phyloP scores from a whole-genome alignment of 164 flowering plant genomes.

The Piper betle region DNA sequence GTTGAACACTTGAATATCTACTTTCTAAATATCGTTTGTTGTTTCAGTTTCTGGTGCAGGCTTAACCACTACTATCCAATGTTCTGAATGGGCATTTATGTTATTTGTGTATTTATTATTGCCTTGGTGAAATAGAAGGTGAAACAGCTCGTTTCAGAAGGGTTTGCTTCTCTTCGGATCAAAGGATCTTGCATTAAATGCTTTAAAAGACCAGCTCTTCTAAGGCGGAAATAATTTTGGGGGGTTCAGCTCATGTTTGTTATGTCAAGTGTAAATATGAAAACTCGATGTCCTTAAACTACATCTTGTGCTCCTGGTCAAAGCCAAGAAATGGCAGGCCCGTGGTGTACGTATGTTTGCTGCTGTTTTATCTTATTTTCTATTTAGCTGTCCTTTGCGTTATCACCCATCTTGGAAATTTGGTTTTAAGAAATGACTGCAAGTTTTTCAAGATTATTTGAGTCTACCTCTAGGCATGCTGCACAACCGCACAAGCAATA shows the following conservation, averaged over 20 bases:
- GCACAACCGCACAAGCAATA: too few relatives aligned
- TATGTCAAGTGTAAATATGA: slow-evolving; percentile 31
- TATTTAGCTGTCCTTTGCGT: neutral
- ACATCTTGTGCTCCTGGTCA: slow-evolving; percentile 38
- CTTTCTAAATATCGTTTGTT: too few relatives aligned
- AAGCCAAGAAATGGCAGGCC: slow-evolving; percentile 74
- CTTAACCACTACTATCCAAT: neutral
- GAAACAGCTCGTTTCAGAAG: slow-evolving; percentile 6
- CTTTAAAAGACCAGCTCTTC: neutral
- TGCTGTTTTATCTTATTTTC: slow-evolving; percentile 3
- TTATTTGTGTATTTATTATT: slow-evolving; percentile 21
- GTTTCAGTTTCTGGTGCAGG: neutral
- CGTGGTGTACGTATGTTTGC: slow-evolving; percentile 23
- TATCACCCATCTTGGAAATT: too few relatives aligned
- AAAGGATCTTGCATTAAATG: neutral
- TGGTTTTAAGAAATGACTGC: too few relatives aligned
- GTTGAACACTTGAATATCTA: neutral
- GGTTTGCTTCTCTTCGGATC: slow-evolving; percentile 9
- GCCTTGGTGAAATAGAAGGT: slow-evolving; percentile 11
- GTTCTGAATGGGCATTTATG: slow-evolving; percentile 15
- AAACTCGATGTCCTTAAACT: slow-evolving; percentile 18
- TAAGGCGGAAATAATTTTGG: neutral
- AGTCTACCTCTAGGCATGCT: too few relatives aligned
- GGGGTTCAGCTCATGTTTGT: neutral
- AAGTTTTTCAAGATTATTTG: too few relatives aligned